These are phyloP conservation scores for Paramecium primaurelia DNA, from an alignment of 73 alveolate species.

Conservation along the genomic window DNA sequence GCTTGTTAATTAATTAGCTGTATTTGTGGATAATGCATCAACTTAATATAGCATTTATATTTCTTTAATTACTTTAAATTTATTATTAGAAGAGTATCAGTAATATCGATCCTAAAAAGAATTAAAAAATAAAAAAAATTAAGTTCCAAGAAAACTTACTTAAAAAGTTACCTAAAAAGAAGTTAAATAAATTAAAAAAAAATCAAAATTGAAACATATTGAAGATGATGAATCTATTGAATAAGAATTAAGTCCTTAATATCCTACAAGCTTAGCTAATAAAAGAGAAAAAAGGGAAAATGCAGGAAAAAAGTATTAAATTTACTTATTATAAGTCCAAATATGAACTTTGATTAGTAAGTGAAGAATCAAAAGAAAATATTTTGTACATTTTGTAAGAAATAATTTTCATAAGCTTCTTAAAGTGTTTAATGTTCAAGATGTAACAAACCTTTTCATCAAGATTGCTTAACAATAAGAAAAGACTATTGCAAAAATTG, in stretches of 20 bases:
- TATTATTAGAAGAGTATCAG: background rate
- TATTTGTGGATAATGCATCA: background rate
- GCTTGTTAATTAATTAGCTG: background rate
- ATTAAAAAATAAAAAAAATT: background rate
- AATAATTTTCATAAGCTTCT: background rate
- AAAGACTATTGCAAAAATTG: background rate
- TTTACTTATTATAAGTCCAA: background rate
- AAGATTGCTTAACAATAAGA: background rate
- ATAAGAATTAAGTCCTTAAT: background rate
- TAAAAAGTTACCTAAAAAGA: background rate
- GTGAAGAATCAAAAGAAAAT: background rate
- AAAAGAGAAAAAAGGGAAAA: constrained; percentile 46
- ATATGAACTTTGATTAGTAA: background rate
- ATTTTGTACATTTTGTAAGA: background rate
- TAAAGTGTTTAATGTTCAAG: background rate
- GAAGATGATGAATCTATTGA: background rate
- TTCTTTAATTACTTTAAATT: background rate
- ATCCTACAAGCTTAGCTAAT: background rate
- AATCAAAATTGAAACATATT: background rate
- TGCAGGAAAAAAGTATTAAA: constrained; percentile 23
- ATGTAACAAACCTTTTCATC: background rate
- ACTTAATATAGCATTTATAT: background rate
- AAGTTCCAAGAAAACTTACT: background rate
- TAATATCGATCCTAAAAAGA: background rate
- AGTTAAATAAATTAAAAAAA: background rate